These are phyloP conservation scores for Eucalyptus sp. DNA, from an alignment of 345 rosid species.

Conservation along the genomic window DNA sequence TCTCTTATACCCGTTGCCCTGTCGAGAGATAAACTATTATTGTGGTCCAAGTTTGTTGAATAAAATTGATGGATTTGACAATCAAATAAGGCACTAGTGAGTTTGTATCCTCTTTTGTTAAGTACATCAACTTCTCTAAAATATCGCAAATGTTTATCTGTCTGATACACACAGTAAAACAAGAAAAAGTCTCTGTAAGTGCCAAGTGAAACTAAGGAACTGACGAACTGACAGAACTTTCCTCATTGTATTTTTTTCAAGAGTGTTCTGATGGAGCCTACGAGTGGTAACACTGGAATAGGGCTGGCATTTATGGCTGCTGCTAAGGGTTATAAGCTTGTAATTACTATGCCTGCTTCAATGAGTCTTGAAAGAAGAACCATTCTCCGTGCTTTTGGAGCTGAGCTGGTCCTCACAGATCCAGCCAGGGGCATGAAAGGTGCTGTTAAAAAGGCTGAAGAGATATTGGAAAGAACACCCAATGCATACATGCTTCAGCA, in stretches of 20 bases:
- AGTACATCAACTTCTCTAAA: not conserved
- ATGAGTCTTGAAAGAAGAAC: slow-evolving; percentile 77
- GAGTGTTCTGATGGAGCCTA: slow-evolving; percentile 68
- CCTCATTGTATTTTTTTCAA: not conserved
- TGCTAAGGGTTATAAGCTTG: slow-evolving; percentile 58
- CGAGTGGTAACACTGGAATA: slow-evolving; percentile 68
- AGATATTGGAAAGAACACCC: slow-evolving; percentile 43
- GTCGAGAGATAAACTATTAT: not conserved
- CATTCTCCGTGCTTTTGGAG: slow-evolving; percentile 65
- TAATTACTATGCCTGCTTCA: slow-evolving; percentile 67
- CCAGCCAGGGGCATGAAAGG: slow-evolving; percentile 61
- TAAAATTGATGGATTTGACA: not conserved
- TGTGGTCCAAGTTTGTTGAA: not conserved
- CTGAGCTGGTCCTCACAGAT: slow-evolving; percentile 63
- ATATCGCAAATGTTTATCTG: not conserved
- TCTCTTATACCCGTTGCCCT: not conserved
- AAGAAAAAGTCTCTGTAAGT: not conserved
- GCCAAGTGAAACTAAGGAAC: not conserved
- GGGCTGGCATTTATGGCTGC: slow-evolving; percentile 74
- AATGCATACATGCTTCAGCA: slow-evolving; percentile 54
- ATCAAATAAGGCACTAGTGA: not conserved
- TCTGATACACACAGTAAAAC: not conserved
- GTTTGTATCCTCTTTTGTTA: not conserved
- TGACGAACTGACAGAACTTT: not conserved
- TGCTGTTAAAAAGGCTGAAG: slow-evolving; percentile 59